Conservation (phyloP, 2,329 filamentous ascomycete species). For the Pestalotiopsis sp. region DNA sequence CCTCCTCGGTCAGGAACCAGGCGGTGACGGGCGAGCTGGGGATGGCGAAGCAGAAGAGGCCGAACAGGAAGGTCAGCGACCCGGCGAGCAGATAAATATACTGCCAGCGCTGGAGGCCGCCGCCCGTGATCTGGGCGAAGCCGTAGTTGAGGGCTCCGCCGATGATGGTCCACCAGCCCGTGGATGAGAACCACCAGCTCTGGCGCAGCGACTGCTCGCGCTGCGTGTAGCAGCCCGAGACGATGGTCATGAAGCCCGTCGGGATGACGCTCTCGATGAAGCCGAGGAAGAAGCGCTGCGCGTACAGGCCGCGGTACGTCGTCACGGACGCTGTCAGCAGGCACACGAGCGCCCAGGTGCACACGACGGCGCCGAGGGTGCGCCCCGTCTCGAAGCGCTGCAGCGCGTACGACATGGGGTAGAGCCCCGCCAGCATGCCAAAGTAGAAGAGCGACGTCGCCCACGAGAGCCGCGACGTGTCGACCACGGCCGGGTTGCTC, state of each 20-base stretch:
- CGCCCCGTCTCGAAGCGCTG: constrained; percentile 68
- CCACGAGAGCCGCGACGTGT: constrained; percentile 72
- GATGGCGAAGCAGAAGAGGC: constrained; percentile 62
- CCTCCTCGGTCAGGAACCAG: constrained; percentile 66
- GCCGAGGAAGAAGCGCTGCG: constrained; percentile 64
- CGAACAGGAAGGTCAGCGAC: constrained; percentile 63
- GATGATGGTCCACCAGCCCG: constrained; percentile 61
- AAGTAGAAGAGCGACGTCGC: constrained; percentile 81
- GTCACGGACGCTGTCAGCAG: constrained; percentile 69
- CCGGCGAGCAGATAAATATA: constrained; percentile 71
- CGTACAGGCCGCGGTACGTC: constrained; percentile 62
- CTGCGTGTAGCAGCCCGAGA: constrained; percentile 65
- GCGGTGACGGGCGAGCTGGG: constrained; percentile 67
- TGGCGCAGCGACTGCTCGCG: constrained; percentile 64
- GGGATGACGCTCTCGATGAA: constrained; percentile 66
- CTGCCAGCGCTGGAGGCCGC: constrained; percentile 62
- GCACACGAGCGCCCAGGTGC: constrained; percentile 67
- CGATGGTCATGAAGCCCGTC: constrained; percentile 65
- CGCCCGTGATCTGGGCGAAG: constrained; percentile 61
- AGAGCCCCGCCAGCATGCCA: constrained; percentile 72
- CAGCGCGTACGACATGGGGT: constrained; percentile 70
- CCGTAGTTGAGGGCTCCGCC: constrained; percentile 67
- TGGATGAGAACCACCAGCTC: constrained; percentile 66
- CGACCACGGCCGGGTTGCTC: constrained; percentile 52
- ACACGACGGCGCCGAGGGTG: constrained; percentile 62